Evolutionary conservation across 495 filamentous ascomycete genomes (phyloP), one percentile per base, ranked within the genome.

Genomic region (Aspergillus bertholletiae): DNA sequence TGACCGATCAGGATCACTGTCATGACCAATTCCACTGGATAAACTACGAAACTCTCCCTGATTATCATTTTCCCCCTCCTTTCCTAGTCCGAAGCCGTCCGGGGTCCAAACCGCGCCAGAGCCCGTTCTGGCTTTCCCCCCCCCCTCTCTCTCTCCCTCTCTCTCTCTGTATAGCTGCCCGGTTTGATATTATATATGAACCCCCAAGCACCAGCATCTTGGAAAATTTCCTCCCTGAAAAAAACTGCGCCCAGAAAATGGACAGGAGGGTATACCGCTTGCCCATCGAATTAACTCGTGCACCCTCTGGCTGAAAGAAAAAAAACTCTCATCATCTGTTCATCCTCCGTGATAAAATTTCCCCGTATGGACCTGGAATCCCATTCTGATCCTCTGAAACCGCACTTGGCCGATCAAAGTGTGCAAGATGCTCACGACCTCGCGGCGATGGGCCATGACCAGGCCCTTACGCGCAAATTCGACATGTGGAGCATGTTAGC

Each of bases 351-450:
- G 21, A 28, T 34, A 26, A n/a, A 20, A 24, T 49, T 21, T 23
- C 35, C 35, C 49, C 50, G 28, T 47, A 74, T 70, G 66, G 72
- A 75, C 56, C 23, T 60, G 55, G 68, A 72, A 63, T 49, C 58
- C 27, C 63, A 71, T n/a, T 43, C 54, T 15, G 35, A 53, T 18
- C 54, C 62, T 21, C 40, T 70, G 48, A 74, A 74, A 58, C 70
- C 68, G 43, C n/a, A 60, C 7, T 63, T 60, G 50, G 45, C 50
- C 55, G 71, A 72, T 37, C 63, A 71, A 57, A 63, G 60, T 43
- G 64, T 68, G 44, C 70, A 70, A 46, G 77, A 80, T 71, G 78
- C 76, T 18, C 60, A 65, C 54, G 78, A 80, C 44, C 69, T 81
- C 52, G 78, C 75, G 1, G 72, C 67, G 7, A 61, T 81, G 51